Percentiles rank a stretch among this genome's conserved stretches.
phyloP scores from a whole-genome alignment of 2,329 filamentous ascomycete genomes.

The Hymenoscyphus fructigenus region DNA sequence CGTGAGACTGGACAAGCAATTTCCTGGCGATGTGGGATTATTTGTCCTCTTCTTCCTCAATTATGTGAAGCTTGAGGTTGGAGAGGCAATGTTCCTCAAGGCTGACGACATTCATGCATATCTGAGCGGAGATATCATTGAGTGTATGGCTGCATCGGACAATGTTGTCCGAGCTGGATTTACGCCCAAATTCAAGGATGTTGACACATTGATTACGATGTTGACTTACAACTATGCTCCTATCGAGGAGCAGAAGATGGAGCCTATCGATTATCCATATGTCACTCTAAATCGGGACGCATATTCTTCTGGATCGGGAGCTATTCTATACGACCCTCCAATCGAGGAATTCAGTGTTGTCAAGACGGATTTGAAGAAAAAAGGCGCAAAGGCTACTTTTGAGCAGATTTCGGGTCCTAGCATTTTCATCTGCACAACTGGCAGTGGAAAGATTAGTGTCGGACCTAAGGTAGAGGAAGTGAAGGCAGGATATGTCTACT shows the following conservation, averaged over 20 bases:
- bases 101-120: constrained; percentile 98
- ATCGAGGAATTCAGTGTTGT: constrained; percentile 96
- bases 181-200: constrained; percentile 98
- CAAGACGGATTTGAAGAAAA: constrained; percentile 68
- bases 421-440: constrained; percentile 86
- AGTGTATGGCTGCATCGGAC: constrained; percentile 99
- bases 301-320: constrained; percentile 74
- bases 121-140: constrained; percentile 88
- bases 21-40: constrained; percentile 85
- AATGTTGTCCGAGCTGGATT: constrained; percentile 97
- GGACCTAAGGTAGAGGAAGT: constrained; percentile 77
- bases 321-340: constrained; percentile 84
- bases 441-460: constrained; percentile 79
- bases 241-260: constrained; percentile 93
- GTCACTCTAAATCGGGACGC: constrained; percentile 76
- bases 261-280: constrained; percentile 81
- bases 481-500: constrained; percentile 72
- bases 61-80: constrained; percentile 81
- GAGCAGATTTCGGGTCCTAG: constrained; percentile 85
- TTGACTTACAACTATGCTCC: constrained; percentile 94
- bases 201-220: constrained; percentile 83
- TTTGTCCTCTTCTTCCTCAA: constrained; percentile 98
- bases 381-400: constrained; percentile 81
- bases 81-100: constrained; percentile 93
- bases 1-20: constrained; percentile 74